Conservation (phyloP, 352 stramenopile genomes). For the Aphanomyces invadans region DNA sequence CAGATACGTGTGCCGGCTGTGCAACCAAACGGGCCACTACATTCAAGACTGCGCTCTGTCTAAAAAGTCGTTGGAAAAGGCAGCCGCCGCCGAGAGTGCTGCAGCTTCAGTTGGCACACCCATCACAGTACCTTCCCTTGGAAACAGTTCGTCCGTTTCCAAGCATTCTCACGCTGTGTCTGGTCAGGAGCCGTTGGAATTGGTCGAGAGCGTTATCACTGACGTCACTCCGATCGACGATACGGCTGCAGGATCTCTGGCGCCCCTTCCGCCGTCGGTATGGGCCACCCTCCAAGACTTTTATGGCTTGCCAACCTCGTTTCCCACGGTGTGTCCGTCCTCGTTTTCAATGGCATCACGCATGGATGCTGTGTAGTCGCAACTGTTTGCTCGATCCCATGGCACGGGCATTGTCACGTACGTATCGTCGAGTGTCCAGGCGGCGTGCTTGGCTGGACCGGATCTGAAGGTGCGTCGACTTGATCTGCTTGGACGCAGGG, state of each 20-base stretch:
- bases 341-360: not conserved
- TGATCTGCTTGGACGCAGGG: no score
- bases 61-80: constrained; percentile 11
- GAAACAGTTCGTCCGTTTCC: not conserved
- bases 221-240: not conserved
- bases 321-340: not conserved
- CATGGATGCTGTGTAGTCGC: no score
- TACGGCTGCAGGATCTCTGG: not conserved
- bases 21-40: constrained; percentile 14
- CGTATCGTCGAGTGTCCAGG: constrained; percentile 3
- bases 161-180: no score
- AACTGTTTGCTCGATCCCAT: constrained; percentile 14
- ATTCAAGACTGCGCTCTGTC: constrained; percentile 23
- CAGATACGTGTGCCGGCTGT: constrained; percentile 21
- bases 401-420: constrained; percentile 20
- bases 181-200: no score
- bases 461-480: constrained; percentile 5
- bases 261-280: not conserved
- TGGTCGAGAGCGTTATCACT: no score
- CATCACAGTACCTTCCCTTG: not conserved
- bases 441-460: constrained; percentile 2
- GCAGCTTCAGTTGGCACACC: not conserved
- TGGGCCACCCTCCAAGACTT: not conserved
- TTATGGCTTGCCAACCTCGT: not conserved
- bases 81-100: not conserved